Base-by-base conservation (phyloP, 2,329 filamentous ascomycete genomes). In the Hawksworthiomyces lignivorus region DNA sequence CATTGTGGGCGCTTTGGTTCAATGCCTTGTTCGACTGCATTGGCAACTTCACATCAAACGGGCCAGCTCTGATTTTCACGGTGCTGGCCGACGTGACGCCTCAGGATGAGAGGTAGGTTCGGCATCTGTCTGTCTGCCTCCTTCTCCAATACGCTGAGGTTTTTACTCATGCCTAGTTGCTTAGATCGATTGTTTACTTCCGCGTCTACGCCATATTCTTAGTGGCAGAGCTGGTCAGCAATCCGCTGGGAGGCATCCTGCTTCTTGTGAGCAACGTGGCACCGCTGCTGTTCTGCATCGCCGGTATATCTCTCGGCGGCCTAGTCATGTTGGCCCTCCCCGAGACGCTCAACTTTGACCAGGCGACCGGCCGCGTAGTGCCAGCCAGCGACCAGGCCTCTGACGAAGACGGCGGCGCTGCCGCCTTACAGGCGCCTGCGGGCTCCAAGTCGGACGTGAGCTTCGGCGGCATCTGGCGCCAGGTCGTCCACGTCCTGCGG, bases 1-100 rank as follows among this genome's bases (percentile, higher is more conserved):
- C 64, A 2, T 50, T 68, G 19, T 66, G 67, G 67, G 50, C 56
- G 2, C 51, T 64, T 3, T 58, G 62, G 33, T 56, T 62, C 2
- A 54, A 57, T 5, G 50, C 54, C 4, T 9, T 61, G 1, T 61
- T 63, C 17, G 56, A 53, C 19, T 51, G 70, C 38, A 57, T 71
- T 36, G 68, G 69, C 1, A 65, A 66, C 8, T 67, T 67, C 17
- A 48, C 48, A 0, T 48, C 57, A 12, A 62, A 70, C 45, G 54
- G 60, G 0, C 47, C 49, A 2, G 66, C 68, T 38, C 70, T 72
- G 64, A 43, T 67, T 7, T 70, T 60, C 52, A 72, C 69, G 7
- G 58, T 65, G 28, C 44, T 70, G 11, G 60, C 64, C n/a, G 69
- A 72, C 40, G 62, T 67, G 2, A 53, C 64, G 0, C 64, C 64